Conservation (phyloP, 345 rosid species). For the Gossypium sturtianum region DNA sequence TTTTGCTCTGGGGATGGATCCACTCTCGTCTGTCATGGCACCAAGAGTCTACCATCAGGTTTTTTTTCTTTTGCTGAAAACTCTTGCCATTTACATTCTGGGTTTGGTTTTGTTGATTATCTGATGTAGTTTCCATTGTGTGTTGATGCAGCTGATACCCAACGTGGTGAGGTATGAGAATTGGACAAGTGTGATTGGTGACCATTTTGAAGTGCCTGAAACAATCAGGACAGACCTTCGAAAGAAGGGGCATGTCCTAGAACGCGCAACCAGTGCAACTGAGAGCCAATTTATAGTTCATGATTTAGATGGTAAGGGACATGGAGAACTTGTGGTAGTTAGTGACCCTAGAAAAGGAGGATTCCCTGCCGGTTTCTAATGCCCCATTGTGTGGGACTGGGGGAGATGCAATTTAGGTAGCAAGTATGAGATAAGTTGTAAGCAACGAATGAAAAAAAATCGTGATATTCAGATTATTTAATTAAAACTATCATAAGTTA, state of each 20-base stretch:
- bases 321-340: slow-evolving; percentile 35
- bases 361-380: slow-evolving; percentile 51
- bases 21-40: slow-evolving; percentile 48
- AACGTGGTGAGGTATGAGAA: slow-evolving; percentile 43
- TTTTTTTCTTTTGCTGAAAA: slow-evolving; percentile 6
- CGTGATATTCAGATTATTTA: too few species aligned
- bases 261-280: slow-evolving; percentile 33
- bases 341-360: slow-evolving; percentile 78
- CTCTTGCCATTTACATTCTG: not conserved
- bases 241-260: slow-evolving; percentile 46
- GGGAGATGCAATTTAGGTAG: not conserved
- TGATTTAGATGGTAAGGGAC: slow-evolving; percentile 16
- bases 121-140: not conserved
- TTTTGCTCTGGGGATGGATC: slow-evolving; percentile 47
- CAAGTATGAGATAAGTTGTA: too few species aligned
- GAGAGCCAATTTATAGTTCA: slow-evolving; percentile 47
- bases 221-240: slow-evolving; percentile 31
- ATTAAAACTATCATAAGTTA: too few species aligned
- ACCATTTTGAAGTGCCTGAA: slow-evolving; percentile 44
- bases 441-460: too few species aligned
- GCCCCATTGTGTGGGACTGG: not conserved
- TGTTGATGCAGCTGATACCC: slow-evolving; percentile 39
- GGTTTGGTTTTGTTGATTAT: not conserved
- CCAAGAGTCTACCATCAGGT: slow-evolving; percentile 66
- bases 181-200: slow-evolving; percentile 42